Conservation (phyloP, 805 yeast genomes). For the Zygosaccharomyces lentus region DNA sequence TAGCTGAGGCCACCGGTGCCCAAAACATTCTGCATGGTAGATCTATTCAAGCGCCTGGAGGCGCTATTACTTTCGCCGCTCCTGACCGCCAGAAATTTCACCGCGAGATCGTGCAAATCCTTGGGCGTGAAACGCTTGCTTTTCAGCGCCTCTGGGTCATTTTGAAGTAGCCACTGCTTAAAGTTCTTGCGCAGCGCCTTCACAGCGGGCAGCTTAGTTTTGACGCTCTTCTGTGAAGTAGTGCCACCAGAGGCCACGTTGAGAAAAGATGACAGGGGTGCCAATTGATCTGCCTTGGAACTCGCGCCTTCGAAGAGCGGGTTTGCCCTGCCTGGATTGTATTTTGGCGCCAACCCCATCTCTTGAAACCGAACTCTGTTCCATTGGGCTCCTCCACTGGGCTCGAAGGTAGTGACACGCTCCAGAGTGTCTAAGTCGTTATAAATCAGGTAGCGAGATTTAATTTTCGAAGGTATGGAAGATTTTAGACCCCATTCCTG, state of each 20-base stretch:
- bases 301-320: slow-evolving; percentile 34
- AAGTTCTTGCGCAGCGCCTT: slow-evolving; percentile 49
- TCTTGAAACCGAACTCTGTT: slow-evolving; percentile 66
- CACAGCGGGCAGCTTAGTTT: slow-evolving; percentile 39
- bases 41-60: slow-evolving; percentile 7
- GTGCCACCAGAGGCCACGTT: slow-evolving; percentile 13
- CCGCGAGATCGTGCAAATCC: slow-evolving; percentile 38
- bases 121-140: slow-evolving; percentile 29
- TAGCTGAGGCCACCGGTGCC: slow-evolving; percentile 80
- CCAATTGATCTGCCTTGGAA: slow-evolving; percentile 17
- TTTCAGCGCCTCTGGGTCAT: slow-evolving; percentile 42
- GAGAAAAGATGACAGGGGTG: slow-evolving; percentile 22
- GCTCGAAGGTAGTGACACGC: slow-evolving; percentile 67
- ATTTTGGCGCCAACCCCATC: slow-evolving; percentile 44
- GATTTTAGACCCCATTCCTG: slow-evolving; percentile 76
- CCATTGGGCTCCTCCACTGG: slow-evolving; percentile 52
- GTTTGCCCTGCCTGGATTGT: slow-evolving; percentile 28
- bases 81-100: slow-evolving; percentile 38
- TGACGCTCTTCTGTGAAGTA: slow-evolving; percentile 17
- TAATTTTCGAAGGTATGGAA: slow-evolving; percentile 58
- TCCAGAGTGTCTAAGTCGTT: slow-evolving; percentile 65
- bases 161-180: slow-evolving; percentile 48
- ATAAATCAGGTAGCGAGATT: slow-evolving; percentile 54
- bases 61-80: slow-evolving; percentile 3
- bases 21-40: slow-evolving; percentile 36